Percentiles rank a stretch among this genome's conserved stretches.
Conservation (phyloP, 2,329 filamentous ascomycete species). For the Fusarium sp. region DNA sequence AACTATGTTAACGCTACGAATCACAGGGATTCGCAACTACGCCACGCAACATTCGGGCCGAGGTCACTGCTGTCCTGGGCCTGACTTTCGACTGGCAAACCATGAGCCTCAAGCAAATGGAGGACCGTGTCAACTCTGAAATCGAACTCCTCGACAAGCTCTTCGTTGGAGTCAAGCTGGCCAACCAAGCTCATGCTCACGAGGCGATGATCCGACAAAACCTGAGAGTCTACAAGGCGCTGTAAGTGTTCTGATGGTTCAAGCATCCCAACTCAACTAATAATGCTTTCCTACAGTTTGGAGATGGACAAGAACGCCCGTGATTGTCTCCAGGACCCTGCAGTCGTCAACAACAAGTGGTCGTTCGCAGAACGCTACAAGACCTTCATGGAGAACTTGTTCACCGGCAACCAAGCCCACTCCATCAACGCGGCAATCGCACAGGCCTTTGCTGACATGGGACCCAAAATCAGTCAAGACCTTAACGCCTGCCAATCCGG, state of each 20-base stretch:
- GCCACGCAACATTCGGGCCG: not conserved
- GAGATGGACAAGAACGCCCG: not conserved
- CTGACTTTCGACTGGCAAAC: not conserved
- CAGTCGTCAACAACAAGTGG: not conserved
- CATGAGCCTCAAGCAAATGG: not conserved
- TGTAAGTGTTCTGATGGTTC: not conserved
- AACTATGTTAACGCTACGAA: not conserved
- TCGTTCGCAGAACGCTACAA: not conserved
- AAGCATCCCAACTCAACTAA: not conserved
- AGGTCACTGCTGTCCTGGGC: no score
- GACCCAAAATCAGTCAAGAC: not conserved
- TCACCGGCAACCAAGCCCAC: not conserved
- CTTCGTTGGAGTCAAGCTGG: not conserved
- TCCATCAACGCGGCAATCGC: not conserved
- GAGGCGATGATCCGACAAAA: not conserved
- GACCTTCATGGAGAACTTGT: not conserved
- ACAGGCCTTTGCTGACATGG: not conserved
- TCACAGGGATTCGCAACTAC: not conserved
- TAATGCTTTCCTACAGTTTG: not conserved
- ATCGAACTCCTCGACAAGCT: not conserved
- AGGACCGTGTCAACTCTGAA: not conserved
- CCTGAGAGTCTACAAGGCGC: not conserved
- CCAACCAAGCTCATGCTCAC: not conserved
- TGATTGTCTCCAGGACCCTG: not conserved
- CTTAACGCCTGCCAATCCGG: not conserved